Percentiles rank a stretch among this genome's conserved stretches.
phyloP scores from a whole-genome alignment of 2,329 filamentous ascomycete genomes.

The Hymenotorrendiella dingleyae region DNA sequence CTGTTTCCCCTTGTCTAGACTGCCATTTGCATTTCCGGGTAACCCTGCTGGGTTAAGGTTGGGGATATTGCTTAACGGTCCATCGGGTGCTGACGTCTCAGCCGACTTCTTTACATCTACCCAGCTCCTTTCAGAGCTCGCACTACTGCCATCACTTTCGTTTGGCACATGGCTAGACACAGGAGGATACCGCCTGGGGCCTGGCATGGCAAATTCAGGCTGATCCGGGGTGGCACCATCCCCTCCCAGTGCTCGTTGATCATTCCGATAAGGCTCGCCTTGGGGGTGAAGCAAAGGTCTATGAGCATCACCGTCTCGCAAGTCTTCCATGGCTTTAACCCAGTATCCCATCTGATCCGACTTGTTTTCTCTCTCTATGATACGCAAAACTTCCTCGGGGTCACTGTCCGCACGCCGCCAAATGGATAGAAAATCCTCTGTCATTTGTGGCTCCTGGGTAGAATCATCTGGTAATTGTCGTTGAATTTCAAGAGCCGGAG shows the following conservation, averaged over 20 bases:
- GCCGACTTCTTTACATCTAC: slow-evolving; percentile 13
- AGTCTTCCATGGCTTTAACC: slow-evolving; percentile 45
- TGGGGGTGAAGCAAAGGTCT: slow-evolving; percentile 20
- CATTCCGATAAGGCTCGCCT: too few species aligned
- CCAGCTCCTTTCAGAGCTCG: slow-evolving; percentile 24
- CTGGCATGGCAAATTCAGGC: not conserved
- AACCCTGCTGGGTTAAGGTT: not conserved
- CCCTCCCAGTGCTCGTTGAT: not conserved
- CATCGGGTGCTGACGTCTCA: not conserved
- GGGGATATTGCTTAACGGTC: not conserved
- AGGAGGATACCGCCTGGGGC: not conserved
- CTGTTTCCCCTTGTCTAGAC: slow-evolving; percentile 15
- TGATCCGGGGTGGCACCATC: slow-evolving; percentile 8
- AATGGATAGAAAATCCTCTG: slow-evolving; percentile 44
- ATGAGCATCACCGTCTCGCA: slow-evolving; percentile 8
- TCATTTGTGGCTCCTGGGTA: slow-evolving; percentile 26
- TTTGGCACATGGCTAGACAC: not conserved
- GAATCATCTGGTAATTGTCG: too few species aligned
- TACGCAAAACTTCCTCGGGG: slow-evolving; percentile 50
- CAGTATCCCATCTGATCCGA: slow-evolving; percentile 54
- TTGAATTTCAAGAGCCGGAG: slow-evolving; percentile 26
- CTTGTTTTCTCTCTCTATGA: slow-evolving; percentile 56
- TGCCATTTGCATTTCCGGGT: not conserved
- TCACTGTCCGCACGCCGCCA: slow-evolving; percentile 57
- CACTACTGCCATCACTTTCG: slow-evolving; percentile 16